A percentile compares a stretch with the other conserved stretches of the same genome.
These are phyloP conservation scores for Vigna nakashimae DNA, from an alignment of 306 rosid genomes.

Conservation along the genomic window DNA sequence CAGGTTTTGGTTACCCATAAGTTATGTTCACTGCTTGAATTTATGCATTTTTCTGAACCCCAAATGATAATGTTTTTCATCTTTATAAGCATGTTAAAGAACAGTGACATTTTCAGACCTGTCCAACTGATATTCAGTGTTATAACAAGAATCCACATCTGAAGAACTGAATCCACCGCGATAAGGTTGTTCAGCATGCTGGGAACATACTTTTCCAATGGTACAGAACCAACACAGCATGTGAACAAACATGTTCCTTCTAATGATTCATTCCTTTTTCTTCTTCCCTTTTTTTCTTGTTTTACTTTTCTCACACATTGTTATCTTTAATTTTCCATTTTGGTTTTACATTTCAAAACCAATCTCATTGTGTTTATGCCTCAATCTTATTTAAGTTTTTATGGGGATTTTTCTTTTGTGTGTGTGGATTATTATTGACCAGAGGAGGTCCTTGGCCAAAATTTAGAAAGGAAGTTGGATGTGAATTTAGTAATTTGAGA, in stretches of 20 bases:
- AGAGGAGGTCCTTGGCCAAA: too few species aligned
- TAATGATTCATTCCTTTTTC: background rate
- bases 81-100: conserved; percentile 38
- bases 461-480: too few species aligned
- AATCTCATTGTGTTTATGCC: background rate
- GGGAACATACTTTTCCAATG: conserved; percentile 51
- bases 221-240: conserved; percentile 17
- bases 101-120: background rate
- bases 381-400: background rate
- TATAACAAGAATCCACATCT: background rate
- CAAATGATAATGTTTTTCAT: conserved; percentile 44
- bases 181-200: conserved; percentile 56
- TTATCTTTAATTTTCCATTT: background rate
- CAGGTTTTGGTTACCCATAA: too few species aligned
- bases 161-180: conserved; percentile 25
- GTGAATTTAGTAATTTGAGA: too few species aligned
- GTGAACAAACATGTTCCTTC: conserved; percentile 21
- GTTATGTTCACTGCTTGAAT: background rate
- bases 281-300: too few species aligned
- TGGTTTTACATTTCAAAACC: background rate
- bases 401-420: background rate
- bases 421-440: too few species aligned
- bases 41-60: conserved; percentile 22
- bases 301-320: background rate
- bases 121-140: background rate